Percentiles rank a stretch among this genome's conserved stretches.
phyloP scores from a whole-genome alignment of 148 eudicot species.

The Vaccinium corymbosum region DNA sequence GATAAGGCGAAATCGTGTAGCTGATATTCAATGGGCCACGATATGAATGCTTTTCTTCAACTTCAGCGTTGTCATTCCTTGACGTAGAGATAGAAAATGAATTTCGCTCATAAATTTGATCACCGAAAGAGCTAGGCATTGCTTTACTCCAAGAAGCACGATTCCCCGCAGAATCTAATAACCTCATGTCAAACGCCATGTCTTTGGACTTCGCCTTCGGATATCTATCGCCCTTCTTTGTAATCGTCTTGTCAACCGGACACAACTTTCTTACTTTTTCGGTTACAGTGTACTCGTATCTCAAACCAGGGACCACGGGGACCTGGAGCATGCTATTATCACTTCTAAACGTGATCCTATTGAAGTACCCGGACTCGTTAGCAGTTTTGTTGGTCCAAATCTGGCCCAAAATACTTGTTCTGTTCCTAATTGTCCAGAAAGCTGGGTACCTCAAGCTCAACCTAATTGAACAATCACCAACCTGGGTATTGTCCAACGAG shows the following conservation, averaged over 20 bases:
- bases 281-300: slow-evolving; percentile 18
- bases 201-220: slow-evolving; percentile 12
- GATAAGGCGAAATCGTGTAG: not conserved
- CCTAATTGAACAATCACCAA: slow-evolving; percentile 26
- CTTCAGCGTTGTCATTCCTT: not conserved
- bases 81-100: not conserved
- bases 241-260: not conserved
- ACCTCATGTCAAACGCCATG: slow-evolving; percentile 10
- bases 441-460: slow-evolving; percentile 25
- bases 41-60: not conserved
- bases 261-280: slow-evolving; percentile 16
- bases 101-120: not conserved
- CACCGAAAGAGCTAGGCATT: slow-evolving; percentile 11
- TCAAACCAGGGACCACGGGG: not conserved
- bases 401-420: not conserved
- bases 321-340: not conserved
- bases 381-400: slow-evolving; percentile 22
- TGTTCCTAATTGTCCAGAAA: slow-evolving; percentile 16
- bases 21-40: not conserved
- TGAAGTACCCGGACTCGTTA: slow-evolving; percentile 12
- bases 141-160: slow-evolving; percentile 1
- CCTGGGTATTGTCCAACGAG: not conserved
- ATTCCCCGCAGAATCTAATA: not conserved
- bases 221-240: slow-evolving; percentile 7
- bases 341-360: not conserved